phyloP scores from a whole-genome alignment of 2,329 filamentous ascomycete species.

The Phaeomoniella chlamydospora region DNA sequence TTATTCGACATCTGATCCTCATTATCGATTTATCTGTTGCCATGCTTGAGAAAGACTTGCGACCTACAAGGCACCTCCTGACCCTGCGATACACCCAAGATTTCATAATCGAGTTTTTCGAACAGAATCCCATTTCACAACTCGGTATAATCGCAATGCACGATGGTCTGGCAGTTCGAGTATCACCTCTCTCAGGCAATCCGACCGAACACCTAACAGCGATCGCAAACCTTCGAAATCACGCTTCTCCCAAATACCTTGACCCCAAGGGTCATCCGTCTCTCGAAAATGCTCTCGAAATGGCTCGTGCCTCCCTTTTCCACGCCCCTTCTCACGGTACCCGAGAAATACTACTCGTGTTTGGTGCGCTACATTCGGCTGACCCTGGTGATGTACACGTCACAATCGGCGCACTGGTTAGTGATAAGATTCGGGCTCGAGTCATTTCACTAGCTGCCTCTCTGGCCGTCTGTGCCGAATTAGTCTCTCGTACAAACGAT shows the following conservation, averaged over 20 bases:
- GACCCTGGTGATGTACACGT: conserved; percentile 93
- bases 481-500: conserved; percentile 75
- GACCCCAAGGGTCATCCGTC: conserved; percentile 64
- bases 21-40: conserved; percentile 85
- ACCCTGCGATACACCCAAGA: conserved; percentile 69
- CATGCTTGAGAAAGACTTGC: conserved; percentile 89
- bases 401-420: conserved; percentile 64
- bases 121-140: conserved; percentile 96
- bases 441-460: conserved; percentile 85
- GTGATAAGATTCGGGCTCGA: conserved; percentile 72
- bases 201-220: conserved; percentile 74
- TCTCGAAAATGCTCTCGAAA: conserved; percentile 88
- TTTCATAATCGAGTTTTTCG: conserved; percentile 90
- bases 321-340: conserved; percentile 90
- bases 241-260: conserved; percentile 14
- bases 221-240: conserved; percentile 50
- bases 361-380: conserved; percentile 76
- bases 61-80: conserved; percentile 73
- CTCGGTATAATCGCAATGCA: conserved; percentile 85
- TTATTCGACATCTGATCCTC: conserved; percentile 89
- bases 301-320: conserved; percentile 83
- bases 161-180: conserved; percentile 71
- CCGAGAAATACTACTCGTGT: conserved; percentile 79
- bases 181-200: conserved; percentile 86
- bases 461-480: conserved; percentile 79